Evolutionary conservation across 768 basidiomycete species (phyloP).

Genomic region (Tricholomella constricta): DNA sequence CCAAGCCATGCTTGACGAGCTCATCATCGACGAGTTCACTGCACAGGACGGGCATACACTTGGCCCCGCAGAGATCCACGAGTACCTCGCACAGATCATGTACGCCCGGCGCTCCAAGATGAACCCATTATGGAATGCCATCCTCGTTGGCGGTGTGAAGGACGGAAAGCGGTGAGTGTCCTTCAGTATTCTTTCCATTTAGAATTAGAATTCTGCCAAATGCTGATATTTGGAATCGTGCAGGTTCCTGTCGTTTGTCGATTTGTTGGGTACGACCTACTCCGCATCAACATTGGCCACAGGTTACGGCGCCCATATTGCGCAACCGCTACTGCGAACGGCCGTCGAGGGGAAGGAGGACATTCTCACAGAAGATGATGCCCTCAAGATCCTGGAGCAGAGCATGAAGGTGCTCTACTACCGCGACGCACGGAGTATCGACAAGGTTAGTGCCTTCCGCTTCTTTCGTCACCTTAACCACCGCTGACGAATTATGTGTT

Average conservation of each 20-base stretch:
- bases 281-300: conserved; percentile 91
- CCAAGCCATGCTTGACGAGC: conserved; percentile 74
- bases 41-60: conserved; percentile 83
- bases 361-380: conserved; percentile 75
- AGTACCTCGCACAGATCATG: conserved; percentile 89
- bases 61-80: conserved; percentile 88
- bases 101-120: conserved; percentile 86
- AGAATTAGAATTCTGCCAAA: not conserved
- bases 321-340: conserved; percentile 88
- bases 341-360: conserved; percentile 86
- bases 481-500: not conserved
- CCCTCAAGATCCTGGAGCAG: conserved; percentile 73
- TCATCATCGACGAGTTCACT: conserved; percentile 78
- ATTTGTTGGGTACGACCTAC: conserved; percentile 96
- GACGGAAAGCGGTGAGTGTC: conserved; percentile 70
- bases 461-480: not conserved
- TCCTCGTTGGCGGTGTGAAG: conserved; percentile 91
- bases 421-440: conserved; percentile 91
- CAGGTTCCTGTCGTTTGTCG: conserved; percentile 93
- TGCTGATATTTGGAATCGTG: not conserved
- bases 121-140: conserved; percentile 93
- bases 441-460: conserved; percentile 68
- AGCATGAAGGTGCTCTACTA: conserved; percentile 95
- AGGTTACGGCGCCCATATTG: conserved; percentile 91
- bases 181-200: not conserved